Evolutionary conservation across 2,329 filamentous ascomycete species (phyloP).

Genomic region (Aureobasidium sp.): DNA sequence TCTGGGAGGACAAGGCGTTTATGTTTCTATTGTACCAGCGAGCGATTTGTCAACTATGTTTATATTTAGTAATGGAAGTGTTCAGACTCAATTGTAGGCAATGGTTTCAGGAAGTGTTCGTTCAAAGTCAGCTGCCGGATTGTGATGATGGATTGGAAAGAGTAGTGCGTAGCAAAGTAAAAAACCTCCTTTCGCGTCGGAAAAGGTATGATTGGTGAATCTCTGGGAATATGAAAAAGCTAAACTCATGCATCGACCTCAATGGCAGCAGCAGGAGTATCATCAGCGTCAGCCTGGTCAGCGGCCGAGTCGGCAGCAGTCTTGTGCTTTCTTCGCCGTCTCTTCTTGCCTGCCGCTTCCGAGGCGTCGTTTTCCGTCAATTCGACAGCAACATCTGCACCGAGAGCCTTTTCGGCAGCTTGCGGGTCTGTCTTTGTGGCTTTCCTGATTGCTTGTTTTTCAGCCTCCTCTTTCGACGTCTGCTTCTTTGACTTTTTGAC

Average conservation of each 20-base stretch:
- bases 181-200: background rate
- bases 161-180: background rate
- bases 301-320: slow-evolving; percentile 9
- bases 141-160: background rate
- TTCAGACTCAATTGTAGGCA: too few relatives aligned
- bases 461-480: slow-evolving; percentile 12
- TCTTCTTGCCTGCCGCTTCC: slow-evolving; percentile 20
- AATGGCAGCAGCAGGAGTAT: background rate
- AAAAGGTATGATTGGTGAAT: slow-evolving; percentile 10
- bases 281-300: slow-evolving; percentile 15
- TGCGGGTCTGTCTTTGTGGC: slow-evolving; percentile 23
- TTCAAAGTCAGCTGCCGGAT: background rate
- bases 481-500: slow-evolving; percentile 59
- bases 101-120: too few relatives aligned
- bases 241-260: slow-evolving; percentile 9
- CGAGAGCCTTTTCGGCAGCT: slow-evolving; percentile 18
- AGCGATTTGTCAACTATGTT: background rate
- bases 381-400: slow-evolving; percentile 2
- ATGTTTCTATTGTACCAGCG: background rate
- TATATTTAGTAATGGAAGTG: background rate
- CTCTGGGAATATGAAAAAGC: background rate
- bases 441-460: slow-evolving; percentile 15
- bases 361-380: slow-evolving; percentile 1
- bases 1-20: background rate
- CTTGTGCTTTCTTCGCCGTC: slow-evolving; percentile 22